Conservation (phyloP, 2,329 filamentous ascomycete genomes). For the Trichoderma asperellum region DNA sequence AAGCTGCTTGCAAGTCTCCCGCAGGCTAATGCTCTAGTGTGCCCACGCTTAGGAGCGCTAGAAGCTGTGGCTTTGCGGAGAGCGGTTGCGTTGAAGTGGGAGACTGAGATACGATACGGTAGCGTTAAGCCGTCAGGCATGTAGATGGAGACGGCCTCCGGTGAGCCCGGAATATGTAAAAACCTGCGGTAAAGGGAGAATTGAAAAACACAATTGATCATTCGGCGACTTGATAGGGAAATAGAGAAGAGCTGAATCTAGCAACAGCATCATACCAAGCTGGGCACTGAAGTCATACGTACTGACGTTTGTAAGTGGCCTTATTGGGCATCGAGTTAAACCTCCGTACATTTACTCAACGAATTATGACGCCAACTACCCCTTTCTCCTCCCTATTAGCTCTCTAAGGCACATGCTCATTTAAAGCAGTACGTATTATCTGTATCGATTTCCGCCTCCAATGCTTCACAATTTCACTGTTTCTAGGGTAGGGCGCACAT, state of each 20-base stretch:
- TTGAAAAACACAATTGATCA: background rate
- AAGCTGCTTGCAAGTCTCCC: constrained; percentile 9
- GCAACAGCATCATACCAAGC: background rate
- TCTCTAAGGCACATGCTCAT: too few relatives aligned
- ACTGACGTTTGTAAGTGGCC: too few relatives aligned
- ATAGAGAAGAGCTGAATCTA: background rate
- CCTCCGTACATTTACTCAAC: too few relatives aligned
- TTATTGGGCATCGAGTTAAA: background rate
- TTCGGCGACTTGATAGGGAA: background rate
- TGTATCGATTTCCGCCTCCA: too few relatives aligned
- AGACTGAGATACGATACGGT: background rate
- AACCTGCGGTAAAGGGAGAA: background rate
- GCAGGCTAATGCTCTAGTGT: background rate
- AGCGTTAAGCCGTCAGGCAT: background rate
- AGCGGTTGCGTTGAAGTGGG: background rate
- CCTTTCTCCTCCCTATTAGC: too few relatives aligned
- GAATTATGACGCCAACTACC: too few relatives aligned
- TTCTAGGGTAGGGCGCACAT: background rate
- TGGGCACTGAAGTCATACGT: background rate
- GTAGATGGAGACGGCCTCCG: background rate
- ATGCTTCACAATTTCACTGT: background rate
- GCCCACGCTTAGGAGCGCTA: background rate
- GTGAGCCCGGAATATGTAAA: background rate
- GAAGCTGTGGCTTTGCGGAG: background rate
- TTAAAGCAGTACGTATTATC: too few relatives aligned